These are phyloP conservation scores for Clarireedia sp. DNA, from an alignment of 2,329 filamentous ascomycete genomes.

Conservation along the genomic window DNA sequence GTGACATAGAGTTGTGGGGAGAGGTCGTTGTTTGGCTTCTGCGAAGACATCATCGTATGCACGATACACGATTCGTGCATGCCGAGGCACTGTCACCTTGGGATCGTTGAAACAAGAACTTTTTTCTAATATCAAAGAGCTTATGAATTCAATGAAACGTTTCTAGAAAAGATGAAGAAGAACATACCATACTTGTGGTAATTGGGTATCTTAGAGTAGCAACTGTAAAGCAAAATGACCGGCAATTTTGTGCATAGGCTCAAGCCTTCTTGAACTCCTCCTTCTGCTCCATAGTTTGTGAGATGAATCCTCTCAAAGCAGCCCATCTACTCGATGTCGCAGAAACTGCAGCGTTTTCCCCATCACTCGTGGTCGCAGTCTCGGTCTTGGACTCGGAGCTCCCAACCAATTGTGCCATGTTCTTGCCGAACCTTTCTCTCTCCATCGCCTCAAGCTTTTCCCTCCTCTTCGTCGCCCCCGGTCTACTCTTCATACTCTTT, in stretches of 20 bases:
- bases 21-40: neutral
- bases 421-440: constrained; percentile 75
- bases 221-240: neutral
- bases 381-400: constrained; percentile 6
- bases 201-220: constrained; percentile 7
- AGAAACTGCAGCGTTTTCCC: constrained; percentile 10
- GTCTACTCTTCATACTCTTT: constrained; percentile 65
- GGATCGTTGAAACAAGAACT: neutral
- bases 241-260: neutral
- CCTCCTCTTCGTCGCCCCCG: constrained; percentile 76
- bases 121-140: neutral
- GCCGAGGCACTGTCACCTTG: neutral
- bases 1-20: neutral
- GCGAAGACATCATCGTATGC: neutral
- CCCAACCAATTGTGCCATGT: constrained; percentile 61
- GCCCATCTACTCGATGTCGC: constrained; percentile 61
- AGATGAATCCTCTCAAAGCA: constrained; percentile 74
- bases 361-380: constrained; percentile 6
- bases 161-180: neutral
- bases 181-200: constrained; percentile 9
- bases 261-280: constrained; percentile 51
- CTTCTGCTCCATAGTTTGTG: constrained; percentile 74
- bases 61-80: neutral
- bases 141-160: neutral
- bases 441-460: constrained; percentile 72